Evolutionary conservation across 768 basidiomycete genomes (phyloP).

Genomic region (Lanmaoa rubissima): DNA sequence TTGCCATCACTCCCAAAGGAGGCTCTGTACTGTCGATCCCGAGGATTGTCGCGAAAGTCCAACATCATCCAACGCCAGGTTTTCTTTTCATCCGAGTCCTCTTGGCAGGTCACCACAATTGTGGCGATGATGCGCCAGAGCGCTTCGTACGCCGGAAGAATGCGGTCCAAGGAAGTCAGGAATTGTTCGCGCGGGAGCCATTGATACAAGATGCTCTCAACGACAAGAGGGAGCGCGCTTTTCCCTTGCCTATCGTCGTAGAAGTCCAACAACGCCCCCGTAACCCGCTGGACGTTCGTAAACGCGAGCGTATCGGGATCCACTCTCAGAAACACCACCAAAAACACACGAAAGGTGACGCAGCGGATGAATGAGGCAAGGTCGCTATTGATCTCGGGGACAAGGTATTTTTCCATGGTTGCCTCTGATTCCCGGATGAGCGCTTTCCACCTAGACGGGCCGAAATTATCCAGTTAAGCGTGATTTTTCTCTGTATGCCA

Average conservation of each 20-base stretch:
- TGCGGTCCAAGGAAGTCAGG: slow-evolving; percentile 41
- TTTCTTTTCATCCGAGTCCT: slow-evolving; percentile 14
- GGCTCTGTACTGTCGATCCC: slow-evolving; percentile 22
- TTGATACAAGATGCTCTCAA: slow-evolving; percentile 37
- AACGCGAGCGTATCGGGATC: slow-evolving; percentile 22
- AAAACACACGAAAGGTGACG: slow-evolving; percentile 42
- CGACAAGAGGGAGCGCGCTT: slow-evolving; percentile 29
- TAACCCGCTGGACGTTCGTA: slow-evolving; percentile 36
- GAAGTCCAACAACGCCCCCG: slow-evolving; percentile 41
- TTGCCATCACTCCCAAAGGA: slow-evolving; percentile 2
- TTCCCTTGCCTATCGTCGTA: slow-evolving; percentile 35
- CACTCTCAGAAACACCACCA: slow-evolving; percentile 41
- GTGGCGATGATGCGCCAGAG: slow-evolving; percentile 61
- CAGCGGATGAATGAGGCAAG: slow-evolving; percentile 45
- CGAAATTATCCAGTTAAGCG: slow-evolving; percentile 2
- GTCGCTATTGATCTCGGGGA: slow-evolving; percentile 12
- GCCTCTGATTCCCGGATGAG: slow-evolving; percentile 13
- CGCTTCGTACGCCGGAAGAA: slow-evolving; percentile 61
- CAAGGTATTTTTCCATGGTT: slow-evolving; percentile 12
- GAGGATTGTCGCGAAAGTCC: slow-evolving; percentile 36
- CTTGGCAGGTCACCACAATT: slow-evolving; percentile 35
- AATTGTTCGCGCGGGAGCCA: slow-evolving; percentile 37
- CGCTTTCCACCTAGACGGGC: slow-evolving; percentile 13
- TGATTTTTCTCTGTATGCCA: not conserved
- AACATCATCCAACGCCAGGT: slow-evolving; percentile 32